Base-by-base conservation (phyloP, 2,329 filamentous ascomycete genomes). In the Ascocoryne sarcoides region DNA sequence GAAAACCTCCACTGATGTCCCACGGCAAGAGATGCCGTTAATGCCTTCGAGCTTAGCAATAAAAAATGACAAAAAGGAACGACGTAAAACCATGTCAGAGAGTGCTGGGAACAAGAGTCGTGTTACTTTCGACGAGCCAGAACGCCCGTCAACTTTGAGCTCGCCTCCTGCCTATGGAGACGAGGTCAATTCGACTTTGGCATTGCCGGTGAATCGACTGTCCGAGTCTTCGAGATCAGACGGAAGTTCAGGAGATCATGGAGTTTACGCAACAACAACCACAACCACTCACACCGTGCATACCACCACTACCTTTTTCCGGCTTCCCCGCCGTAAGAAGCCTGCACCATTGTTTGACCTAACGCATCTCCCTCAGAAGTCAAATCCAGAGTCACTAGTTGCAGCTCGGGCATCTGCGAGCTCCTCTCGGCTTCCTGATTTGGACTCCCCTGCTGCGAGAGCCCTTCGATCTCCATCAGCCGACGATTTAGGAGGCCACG, bases 211-310 rank as follows among this genome's bases (percentile, higher is more conserved):
- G 20, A 73, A 75, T 47, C 71, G 85, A 30, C 65, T 83, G 19
- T 92, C 85, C 4, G 90, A 95, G 56, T 95, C 90, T 2, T 95
- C 88, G 2, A 76, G 84, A 50, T 95, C 90, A 19, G 89, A 95
- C 60, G 84, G 76, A 32, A 94, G 85, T 63, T 84, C 81, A 12
- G 77, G 72, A 31, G 82, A 89, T 54, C 73, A 73, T 51, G 68
- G 69, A 30, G 65, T 76, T 36, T 75, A 75, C 61, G 72, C 70
- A 36, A 73, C 66, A 48, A 73, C 66, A 34, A 75, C 70, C 39
- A 79, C 70, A 32, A 79, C 76, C 5, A 81, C 78, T 9, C 76
- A 84, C 47, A 77, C 73, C 8, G 65, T 73, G 10, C 70, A 75
- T 19, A 74, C 76, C 4, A 79, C 75, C 26, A 83, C 73, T 16